phyloP scores from a whole-genome alignment of 2,329 filamentous ascomycete species.

The Cercospora canescens region DNA sequence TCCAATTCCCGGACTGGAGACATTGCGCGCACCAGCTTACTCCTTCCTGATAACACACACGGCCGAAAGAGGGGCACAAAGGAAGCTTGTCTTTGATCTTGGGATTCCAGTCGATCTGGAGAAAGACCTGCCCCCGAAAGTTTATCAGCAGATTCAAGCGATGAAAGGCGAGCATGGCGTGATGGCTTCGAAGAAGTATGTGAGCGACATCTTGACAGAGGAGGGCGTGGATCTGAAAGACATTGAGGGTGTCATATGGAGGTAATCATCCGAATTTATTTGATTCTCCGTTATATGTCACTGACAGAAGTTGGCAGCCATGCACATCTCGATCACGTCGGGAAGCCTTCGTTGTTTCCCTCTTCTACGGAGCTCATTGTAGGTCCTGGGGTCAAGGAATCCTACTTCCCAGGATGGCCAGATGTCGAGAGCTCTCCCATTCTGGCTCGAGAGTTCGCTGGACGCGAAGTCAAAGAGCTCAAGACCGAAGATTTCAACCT shows the following conservation, averaged over 20 bases:
- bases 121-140: slow-evolving; percentile 1
- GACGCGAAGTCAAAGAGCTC: slow-evolving; percentile 34
- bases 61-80: not conserved
- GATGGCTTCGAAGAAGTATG: slow-evolving; percentile 41
- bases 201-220: slow-evolving; percentile 39
- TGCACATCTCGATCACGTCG: slow-evolving; percentile 31
- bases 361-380: slow-evolving; percentile 42
- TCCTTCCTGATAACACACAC: not conserved
- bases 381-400: slow-evolving; percentile 43
- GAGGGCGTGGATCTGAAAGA: slow-evolving; percentile 28
- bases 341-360: slow-evolving; percentile 37
- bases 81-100: not conserved
- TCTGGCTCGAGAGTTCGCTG: slow-evolving; percentile 39
- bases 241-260: slow-evolving; percentile 37
- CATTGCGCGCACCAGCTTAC: not conserved
- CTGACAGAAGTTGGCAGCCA: slow-evolving; percentile 26
- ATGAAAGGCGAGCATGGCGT: slow-evolving; percentile 17
- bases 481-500: slow-evolving; percentile 31
- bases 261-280: not conserved
- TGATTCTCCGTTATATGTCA: not conserved
- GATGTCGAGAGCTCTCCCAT: slow-evolving; percentile 36
- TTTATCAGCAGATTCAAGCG: not conserved
- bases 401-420: slow-evolving; percentile 45
- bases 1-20: not conserved
- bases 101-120: slow-evolving; percentile 3